Percentiles rank a stretch among this genome's conserved stretches.
phyloP scores from a whole-genome alignment of 495 filamentous ascomycete genomes.

The Trichoderma reesei region DNA sequence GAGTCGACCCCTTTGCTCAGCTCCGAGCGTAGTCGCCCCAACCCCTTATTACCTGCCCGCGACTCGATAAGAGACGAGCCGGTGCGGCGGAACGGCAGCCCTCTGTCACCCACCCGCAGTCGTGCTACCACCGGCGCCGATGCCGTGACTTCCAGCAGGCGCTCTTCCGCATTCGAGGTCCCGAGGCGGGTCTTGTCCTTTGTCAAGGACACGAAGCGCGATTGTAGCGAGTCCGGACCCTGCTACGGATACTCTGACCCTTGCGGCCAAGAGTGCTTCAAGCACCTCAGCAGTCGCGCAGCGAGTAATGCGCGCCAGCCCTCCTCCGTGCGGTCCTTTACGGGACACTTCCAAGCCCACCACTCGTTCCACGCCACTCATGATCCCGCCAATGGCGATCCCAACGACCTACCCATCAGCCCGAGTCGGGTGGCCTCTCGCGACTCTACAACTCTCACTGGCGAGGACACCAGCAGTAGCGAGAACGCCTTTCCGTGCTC shows the following conservation, averaged over 20 bases:
- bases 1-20: constrained; percentile 25
- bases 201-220: constrained; percentile 54
- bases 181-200: constrained; percentile 51
- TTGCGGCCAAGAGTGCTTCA: constrained; percentile 75
- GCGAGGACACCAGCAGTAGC: constrained; percentile 11
- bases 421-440: constrained; percentile 24
- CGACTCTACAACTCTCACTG: constrained; percentile 11
- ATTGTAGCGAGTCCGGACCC: constrained; percentile 64
- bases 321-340: constrained; percentile 19
- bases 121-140: constrained; percentile 10
- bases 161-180: constrained; percentile 36
- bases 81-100: constrained; percentile 11
- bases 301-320: constrained; percentile 18
- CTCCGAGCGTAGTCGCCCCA: neutral
- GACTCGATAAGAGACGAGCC: neutral
- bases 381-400: constrained; percentile 20
- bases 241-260: constrained; percentile 81
- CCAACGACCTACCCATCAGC: constrained; percentile 14
- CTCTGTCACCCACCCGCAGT: neutral
- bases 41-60: neutral
- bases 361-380: constrained; percentile 13
- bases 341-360: constrained; percentile 8
- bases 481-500: constrained; percentile 23
- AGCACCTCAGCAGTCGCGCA: constrained; percentile 30
- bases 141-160: constrained; percentile 16